Percentiles rank a stretch among this genome's conserved stretches.
Evolutionary conservation across 305 asterid species (phyloP).

Genomic region (Rubia peregrina): DNA sequence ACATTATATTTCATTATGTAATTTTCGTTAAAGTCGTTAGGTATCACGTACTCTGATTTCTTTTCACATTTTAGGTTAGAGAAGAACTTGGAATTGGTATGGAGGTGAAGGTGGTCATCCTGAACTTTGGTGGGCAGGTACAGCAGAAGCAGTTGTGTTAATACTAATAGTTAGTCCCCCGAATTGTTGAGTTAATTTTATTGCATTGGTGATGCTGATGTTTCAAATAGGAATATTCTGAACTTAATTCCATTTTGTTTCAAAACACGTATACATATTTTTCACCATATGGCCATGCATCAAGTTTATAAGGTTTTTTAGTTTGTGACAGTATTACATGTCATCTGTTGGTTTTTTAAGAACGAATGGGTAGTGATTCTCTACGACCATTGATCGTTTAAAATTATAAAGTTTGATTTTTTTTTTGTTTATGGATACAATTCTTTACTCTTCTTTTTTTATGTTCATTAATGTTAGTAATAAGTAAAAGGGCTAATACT

Average conservation of each 20-base stretch:
- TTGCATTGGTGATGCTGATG: background rate
- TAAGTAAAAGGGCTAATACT: background rate
- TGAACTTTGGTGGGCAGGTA: constrained; percentile 99
- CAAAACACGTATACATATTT: background rate
- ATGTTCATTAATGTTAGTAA: background rate
- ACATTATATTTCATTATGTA: background rate
- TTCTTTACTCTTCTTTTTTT: background rate
- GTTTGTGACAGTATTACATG: background rate
- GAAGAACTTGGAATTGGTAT: constrained; percentile 70
- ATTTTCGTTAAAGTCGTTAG: background rate
- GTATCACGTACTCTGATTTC: background rate
- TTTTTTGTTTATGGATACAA: background rate
- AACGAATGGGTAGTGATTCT: background rate
- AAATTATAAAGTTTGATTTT: background rate
- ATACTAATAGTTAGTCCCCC: background rate
- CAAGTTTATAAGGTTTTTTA: background rate
- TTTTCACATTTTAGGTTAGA: constrained; percentile 52
- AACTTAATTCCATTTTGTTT: background rate
- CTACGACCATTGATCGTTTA: background rate
- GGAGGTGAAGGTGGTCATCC: constrained; percentile 80
- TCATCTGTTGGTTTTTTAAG: background rate
- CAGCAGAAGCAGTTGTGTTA: constrained; percentile 8
- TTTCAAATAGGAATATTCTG: background rate
- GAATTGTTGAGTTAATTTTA: background rate
- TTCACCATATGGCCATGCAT: background rate